Conservation (phyloP, 495 filamentous ascomycete genomes). For the Aspergillus sparsus region DNA sequence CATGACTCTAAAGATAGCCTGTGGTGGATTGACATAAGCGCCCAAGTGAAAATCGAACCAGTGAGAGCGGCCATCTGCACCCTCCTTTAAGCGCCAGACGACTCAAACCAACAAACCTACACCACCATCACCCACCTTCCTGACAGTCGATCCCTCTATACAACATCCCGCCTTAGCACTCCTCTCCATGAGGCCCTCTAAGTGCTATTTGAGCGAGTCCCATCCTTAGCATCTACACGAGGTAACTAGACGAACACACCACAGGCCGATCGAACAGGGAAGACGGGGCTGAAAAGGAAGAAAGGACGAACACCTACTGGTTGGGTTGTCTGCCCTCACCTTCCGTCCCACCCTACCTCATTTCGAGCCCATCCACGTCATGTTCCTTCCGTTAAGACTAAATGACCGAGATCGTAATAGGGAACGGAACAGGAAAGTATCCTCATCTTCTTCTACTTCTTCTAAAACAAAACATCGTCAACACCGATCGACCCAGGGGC, state of each 20-base stretch:
- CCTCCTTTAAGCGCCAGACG: constrained; percentile 43
- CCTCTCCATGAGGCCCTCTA: constrained; percentile 11
- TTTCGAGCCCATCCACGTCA: constrained; percentile 38
- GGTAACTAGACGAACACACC: constrained; percentile 29
- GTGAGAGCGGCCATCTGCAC: constrained; percentile 24
- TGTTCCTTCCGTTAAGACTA: constrained; percentile 48
- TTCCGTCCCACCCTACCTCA: constrained; percentile 30
- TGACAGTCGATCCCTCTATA: background rate
- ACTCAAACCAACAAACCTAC: constrained; percentile 13
- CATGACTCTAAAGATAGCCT: constrained; percentile 25
- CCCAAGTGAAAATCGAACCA: constrained; percentile 26
- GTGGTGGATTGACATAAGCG: constrained; percentile 31
- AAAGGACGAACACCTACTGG: constrained; percentile 16
- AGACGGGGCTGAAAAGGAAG: constrained; percentile 17
- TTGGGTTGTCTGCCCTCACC: constrained; percentile 28
- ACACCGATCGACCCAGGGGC: constrained; percentile 44
- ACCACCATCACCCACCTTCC: constrained; percentile 11
- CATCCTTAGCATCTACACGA: constrained; percentile 20
- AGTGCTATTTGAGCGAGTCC: constrained; percentile 10
- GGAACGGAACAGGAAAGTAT: constrained; percentile 30
- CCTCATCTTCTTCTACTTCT: constrained; percentile 31
- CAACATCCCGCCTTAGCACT: constrained; percentile 7
- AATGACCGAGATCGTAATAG: constrained; percentile 43
- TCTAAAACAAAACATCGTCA: constrained; percentile 37
- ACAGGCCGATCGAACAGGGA: constrained; percentile 18